Evolutionary conservation across 2,329 filamentous ascomycete genomes (phyloP).

Genomic region (Sarocladium brachiariae): DNA sequence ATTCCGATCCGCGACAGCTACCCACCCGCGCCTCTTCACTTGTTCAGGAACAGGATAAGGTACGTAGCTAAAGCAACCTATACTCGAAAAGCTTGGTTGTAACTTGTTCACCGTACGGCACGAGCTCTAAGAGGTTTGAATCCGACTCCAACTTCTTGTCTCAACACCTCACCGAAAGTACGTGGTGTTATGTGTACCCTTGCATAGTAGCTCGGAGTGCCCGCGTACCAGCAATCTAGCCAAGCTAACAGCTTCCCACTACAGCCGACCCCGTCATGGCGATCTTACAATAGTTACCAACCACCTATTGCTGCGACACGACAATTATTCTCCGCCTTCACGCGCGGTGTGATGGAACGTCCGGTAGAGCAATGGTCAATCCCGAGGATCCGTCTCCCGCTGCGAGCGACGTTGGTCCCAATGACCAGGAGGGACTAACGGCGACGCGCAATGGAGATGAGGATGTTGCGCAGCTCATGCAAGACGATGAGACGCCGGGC

Average conservation of each 20-base stretch:
- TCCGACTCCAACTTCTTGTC: no score
- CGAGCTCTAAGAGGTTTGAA: no score
- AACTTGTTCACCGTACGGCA: no score
- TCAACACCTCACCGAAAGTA: no score
- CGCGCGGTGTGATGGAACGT: constrained; percentile 29
- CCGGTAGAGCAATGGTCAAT: constrained; percentile 39
- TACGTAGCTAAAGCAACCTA: no score
- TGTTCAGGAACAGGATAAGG: neutral
- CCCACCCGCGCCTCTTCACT: constrained; percentile 6
- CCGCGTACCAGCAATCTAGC: constrained; percentile 1
- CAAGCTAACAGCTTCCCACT: constrained; percentile 17
- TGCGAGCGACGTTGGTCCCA: constrained; percentile 11
- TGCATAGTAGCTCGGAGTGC: neutral
- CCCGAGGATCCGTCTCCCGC: constrained; percentile 36
- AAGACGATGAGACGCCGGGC: neutral
- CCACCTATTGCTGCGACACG: neutral
- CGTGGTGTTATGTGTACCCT: neutral
- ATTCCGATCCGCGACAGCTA: constrained; percentile 6
- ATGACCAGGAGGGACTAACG: constrained; percentile 5
- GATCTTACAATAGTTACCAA: neutral
- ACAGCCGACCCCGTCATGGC: constrained; percentile 12
- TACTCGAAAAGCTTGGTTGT: no score
- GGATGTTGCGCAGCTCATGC: constrained; percentile 12
- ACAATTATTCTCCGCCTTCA: neutral
- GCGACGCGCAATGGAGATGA: constrained; percentile 14